phyloP scores from a whole-genome alignment of 345 rosid genomes.

The Heritiera littoralis region DNA sequence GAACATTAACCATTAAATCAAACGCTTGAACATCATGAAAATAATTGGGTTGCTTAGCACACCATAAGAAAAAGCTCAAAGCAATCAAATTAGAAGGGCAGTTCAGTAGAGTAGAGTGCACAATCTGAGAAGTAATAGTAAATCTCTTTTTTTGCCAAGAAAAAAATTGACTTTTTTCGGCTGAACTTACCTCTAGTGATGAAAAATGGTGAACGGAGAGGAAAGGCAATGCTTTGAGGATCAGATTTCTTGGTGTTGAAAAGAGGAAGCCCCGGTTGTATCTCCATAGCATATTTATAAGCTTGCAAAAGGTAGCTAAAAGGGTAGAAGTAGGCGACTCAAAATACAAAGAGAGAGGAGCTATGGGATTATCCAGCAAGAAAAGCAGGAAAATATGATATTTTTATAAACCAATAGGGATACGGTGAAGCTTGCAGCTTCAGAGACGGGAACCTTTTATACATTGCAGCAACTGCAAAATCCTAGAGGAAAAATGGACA shows the following conservation, averaged over 20 bases:
- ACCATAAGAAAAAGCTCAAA: slow-evolving; percentile 60
- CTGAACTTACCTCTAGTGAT: slow-evolving; percentile 19
- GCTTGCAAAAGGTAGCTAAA: not conserved
- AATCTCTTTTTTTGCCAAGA: slow-evolving; percentile 23
- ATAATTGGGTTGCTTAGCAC: slow-evolving; percentile 53
- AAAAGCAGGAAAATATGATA: not conserved
- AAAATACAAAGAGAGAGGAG: not conserved
- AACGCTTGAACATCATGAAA: slow-evolving; percentile 55
- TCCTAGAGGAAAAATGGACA: not conserved
- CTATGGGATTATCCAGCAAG: not conserved
- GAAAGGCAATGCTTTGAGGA: slow-evolving; percentile 28
- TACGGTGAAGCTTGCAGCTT: not conserved
- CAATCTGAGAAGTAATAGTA: slow-evolving; percentile 45
- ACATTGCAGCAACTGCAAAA: not conserved
- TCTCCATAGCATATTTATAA: slow-evolving; percentile 46
- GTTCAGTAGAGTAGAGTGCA: slow-evolving; percentile 41
- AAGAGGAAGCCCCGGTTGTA: slow-evolving; percentile 32
- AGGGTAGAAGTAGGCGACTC: not conserved
- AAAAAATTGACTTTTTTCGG: not conserved
- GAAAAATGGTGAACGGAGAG: slow-evolving; percentile 24
- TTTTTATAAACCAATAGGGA: not conserved
- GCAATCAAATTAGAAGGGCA: slow-evolving; percentile 65
- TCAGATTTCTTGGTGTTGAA: not conserved
- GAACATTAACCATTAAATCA: slow-evolving; percentile 50
- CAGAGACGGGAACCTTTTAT: not conserved